Evolutionary conservation across 495 filamentous ascomycete species (phyloP).

Genomic region (Neurospora pannonica): DNA sequence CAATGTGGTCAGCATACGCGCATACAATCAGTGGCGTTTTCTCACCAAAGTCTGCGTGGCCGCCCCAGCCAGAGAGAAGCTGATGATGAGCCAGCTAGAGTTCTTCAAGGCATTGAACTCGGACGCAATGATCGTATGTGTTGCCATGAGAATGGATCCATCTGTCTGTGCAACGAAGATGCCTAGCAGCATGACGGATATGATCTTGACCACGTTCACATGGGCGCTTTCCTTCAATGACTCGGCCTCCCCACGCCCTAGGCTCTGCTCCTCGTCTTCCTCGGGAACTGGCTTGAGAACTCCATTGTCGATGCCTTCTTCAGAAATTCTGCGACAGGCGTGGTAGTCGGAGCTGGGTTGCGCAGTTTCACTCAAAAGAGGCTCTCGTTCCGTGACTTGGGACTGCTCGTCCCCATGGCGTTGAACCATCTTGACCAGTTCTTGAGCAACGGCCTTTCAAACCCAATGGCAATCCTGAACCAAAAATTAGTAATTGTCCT

Average conservation of each 20-base stretch:
- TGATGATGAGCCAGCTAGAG: conserved; percentile 60
- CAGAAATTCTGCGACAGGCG: not conserved
- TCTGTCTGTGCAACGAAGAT: conserved; percentile 59
- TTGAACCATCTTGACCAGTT: not conserved
- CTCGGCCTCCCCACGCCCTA: conserved; percentile 1
- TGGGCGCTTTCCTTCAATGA: not conserved
- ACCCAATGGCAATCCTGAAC: not conserved
- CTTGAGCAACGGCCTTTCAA: not conserved
- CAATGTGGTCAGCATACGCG: not conserved
- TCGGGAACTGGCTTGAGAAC: not conserved
- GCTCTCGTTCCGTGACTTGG: not conserved
- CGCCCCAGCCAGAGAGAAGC: conserved; percentile 50
- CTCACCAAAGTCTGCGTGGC: conserved; percentile 48
- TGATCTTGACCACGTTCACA: conserved; percentile 11
- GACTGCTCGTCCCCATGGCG: not conserved
- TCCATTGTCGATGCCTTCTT: not conserved
- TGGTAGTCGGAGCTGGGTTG: not conserved
- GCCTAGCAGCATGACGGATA: conserved; percentile 36
- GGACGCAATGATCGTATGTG: conserved; percentile 53
- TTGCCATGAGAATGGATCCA: conserved; percentile 52
- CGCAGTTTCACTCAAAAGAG: not conserved
- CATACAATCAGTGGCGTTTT: not conserved
- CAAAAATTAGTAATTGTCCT: not conserved
- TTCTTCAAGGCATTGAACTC: conserved; percentile 51
- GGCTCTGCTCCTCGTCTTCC: conserved; percentile 10